Evolutionary conservation across 2,329 filamentous ascomycete genomes (phyloP), one percentile per base, ranked within the genome.

Genomic region (Sporothrix mexicana): DNA sequence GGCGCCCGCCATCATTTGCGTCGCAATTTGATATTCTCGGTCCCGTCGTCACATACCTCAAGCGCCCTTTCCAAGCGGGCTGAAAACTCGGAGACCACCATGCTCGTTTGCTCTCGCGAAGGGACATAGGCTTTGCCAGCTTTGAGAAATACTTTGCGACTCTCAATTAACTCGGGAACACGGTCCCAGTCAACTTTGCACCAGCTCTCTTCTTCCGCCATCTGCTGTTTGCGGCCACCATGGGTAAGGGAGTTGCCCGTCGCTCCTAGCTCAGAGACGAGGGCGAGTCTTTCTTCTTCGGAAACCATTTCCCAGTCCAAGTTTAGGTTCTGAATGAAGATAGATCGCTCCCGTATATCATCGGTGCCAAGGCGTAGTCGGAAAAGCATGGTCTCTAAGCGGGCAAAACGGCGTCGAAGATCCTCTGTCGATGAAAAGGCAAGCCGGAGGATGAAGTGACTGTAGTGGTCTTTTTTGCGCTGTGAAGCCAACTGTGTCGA

Each of bases 111-210:
- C 80, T 98, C 94, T 73, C 91, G 88, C 13, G 91, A 90, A 0
- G 96, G 95, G 1, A 99, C 95, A 79, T 94, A 99, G 0, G 96
- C 96, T 81, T 94, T 96, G 2, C 96, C 96, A 41, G 84, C 90
- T 77, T 87, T 91, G 76, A 98, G 76, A 72, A 96, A 90, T 0
- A 97, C 93, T 70, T 88, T 88, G 69, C 95, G 87, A 67, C 88
- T 83, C 82, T 98, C 95, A 0, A 99, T 91, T 51, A 99, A 83
- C 74, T 98, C 95, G 0, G 95, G 94, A 0, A 99, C 96, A 47
- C 91, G 89, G 80, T 94, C 92, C 94, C 95, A 99, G 78, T 98
- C 94, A 0, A 98, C 94, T 83, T 98, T 98, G 86, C 97, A 97
- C 92, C 94, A 99, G 36, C 85, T 90, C 78, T 96, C 93, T 57